Conservation (phyloP, 2,329 filamentous ascomycete species). For the Tolypocladium tropicale region DNA sequence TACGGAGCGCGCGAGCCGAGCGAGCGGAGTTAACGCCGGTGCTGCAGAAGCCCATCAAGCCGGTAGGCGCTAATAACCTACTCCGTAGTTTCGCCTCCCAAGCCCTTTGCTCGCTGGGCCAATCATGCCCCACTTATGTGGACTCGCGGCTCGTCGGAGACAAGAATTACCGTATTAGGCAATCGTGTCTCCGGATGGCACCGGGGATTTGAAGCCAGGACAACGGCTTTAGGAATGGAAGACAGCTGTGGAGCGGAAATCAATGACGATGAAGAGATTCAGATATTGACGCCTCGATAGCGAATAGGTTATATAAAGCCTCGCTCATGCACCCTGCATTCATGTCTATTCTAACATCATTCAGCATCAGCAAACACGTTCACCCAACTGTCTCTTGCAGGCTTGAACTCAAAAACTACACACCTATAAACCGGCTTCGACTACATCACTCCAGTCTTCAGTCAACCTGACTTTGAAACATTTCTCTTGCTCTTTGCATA, state of each 20-base stretch:
- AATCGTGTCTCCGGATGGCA: neutral
- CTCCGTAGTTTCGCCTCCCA: conserved; percentile 1
- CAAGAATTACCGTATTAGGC: neutral
- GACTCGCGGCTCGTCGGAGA: neutral
- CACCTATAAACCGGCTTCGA: neutral
- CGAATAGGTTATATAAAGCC: neutral
- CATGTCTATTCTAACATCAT: neutral
- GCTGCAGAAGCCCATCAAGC: neutral
- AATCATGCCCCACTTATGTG: neutral
- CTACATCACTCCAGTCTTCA: neutral
- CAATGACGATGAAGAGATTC: neutral
- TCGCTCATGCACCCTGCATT: neutral
- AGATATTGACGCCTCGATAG: neutral
- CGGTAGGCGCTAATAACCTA: conserved; percentile 2
- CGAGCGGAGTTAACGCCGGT: neutral
- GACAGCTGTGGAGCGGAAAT: neutral
- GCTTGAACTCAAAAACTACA: neutral
- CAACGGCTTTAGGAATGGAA: neutral
- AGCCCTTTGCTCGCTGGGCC: neutral
- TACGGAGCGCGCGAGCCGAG: neutral
- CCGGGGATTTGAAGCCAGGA: neutral
- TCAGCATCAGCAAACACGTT: neutral
- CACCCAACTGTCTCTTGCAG: neutral
- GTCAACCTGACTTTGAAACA: neutral
- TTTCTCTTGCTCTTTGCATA: too few species aligned